Percentiles rank a stretch among this genome's conserved stretches.
phyloP scores from a whole-genome alignment of 2,329 filamentous ascomycete genomes.

The Hyphodiscus sp. region DNA sequence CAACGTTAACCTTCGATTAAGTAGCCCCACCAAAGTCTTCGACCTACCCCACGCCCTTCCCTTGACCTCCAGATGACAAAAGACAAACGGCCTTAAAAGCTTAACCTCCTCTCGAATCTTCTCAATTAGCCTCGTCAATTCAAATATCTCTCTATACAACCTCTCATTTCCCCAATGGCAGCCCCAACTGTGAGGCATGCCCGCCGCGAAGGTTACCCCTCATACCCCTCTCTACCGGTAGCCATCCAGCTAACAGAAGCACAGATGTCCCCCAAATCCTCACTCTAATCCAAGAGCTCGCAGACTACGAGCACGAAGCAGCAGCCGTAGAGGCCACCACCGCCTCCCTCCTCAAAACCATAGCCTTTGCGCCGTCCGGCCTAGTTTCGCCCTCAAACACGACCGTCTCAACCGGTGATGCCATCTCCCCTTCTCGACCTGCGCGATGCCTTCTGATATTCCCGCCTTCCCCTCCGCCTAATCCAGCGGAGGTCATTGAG shows the following conservation, averaged over 20 bases:
- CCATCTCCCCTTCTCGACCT: conserved; percentile 50
- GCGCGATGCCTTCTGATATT: conserved; percentile 70
- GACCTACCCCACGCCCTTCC: too few species aligned
- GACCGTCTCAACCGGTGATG: conserved; percentile 39
- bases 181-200: conserved; percentile 45
- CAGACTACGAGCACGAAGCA: conserved; percentile 77
- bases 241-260: neutral
- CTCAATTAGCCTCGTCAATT: too few species aligned
- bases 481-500: too few species aligned
- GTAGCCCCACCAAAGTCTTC: too few species aligned
- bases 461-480: conserved; percentile 39
- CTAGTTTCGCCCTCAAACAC: conserved; percentile 38
- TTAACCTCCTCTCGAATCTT: too few species aligned
- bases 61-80: too few species aligned
- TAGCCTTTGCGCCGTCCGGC: conserved; percentile 62
- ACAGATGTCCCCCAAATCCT: conserved; percentile 82
- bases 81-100: too few species aligned
- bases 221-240: conserved; percentile 4
- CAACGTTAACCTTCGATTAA: too few species aligned
- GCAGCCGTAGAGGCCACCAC: conserved; percentile 73
- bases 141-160: too few species aligned
- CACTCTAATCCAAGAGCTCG: conserved; percentile 74
- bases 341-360: conserved; percentile 62
- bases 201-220: conserved; percentile 46
- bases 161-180: neutral